Base-by-base conservation (phyloP, 1,139 yeast genomes). In the Debaryomycetaceae sp. region DNA sequence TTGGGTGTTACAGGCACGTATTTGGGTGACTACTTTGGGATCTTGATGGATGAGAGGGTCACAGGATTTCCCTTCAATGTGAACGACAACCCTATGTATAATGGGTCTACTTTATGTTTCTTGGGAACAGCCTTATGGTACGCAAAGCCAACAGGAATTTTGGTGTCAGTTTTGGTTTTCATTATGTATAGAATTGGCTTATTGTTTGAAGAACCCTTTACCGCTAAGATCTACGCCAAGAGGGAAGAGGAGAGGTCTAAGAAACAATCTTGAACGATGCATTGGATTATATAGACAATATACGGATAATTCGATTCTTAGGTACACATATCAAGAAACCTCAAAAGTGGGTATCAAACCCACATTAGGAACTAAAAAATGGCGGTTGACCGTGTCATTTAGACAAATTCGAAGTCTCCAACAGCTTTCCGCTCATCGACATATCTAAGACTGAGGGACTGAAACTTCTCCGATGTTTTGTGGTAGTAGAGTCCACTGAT, bases 1-100 rank as follows among this genome's bases (percentile, higher is more conserved):
- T 75, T 93, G 53, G 99, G 99, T 22, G 81, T 93, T 50, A 91
- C 97, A 8, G 99, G 99, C 13, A 93, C 99, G 17, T 93, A 93
- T 60, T 72, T 93, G 50, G 99, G 99, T 35, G 99, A 93, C 66
- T 95, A 93, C 68, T 93, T 93, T 66, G 99, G 99, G 1, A 91
- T 93, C 58, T 78, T 93, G 58, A 93, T 91, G 95, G 81, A 82
- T 51, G 81, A 87, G 52, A 78, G 96, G 59, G 97, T 93, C 49
- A 85, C 95, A n/a, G 84, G 87, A 1, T 93, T 93, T 76, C 99
- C 99, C 22, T 93, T 93, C 76, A 91, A 85, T 57, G 80, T 90
- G 48, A 80, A 85, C 54, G 85, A 88, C 59, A 93, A 93, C 65
- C 99, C 99, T 49, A 93, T 93, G 99, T 93, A 93, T 68, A 86